phyloP scores from a whole-genome alignment of 768 basidiomycete species.

The Amanita polypyramis region DNA sequence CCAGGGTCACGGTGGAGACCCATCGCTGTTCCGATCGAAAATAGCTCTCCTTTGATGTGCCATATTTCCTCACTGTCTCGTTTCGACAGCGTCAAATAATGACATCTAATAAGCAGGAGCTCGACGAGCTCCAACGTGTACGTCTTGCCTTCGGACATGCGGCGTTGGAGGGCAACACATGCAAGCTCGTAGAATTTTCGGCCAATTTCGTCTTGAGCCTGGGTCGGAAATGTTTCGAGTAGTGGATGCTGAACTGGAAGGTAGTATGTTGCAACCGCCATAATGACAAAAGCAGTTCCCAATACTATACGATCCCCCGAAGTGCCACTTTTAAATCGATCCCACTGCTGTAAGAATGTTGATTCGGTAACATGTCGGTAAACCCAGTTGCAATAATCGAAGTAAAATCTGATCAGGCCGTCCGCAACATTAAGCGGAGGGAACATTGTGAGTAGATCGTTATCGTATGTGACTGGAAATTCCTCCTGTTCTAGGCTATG shows the following conservation, averaged over 20 bases:
- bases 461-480: conserved; percentile 44
- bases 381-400: conserved; percentile 84
- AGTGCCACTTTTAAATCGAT: conserved; percentile 58
- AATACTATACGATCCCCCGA: conserved; percentile 60
- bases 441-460: conserved; percentile 57
- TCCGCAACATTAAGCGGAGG: conserved; percentile 64
- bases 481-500: conserved; percentile 47
- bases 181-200: conserved; percentile 62
- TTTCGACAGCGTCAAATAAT: conserved; percentile 65
- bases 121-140: conserved; percentile 71
- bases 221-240: conserved; percentile 34
- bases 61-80: conserved; percentile 77
- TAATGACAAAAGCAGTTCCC: conserved; percentile 63
- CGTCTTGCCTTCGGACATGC: conserved; percentile 45
- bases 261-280: conserved; percentile 66
- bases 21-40: conserved; percentile 71
- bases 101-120: conserved; percentile 55
- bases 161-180: conserved; percentile 50
- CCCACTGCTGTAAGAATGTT: conserved; percentile 57
- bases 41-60: conserved; percentile 61
- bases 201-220: conserved; percentile 51
- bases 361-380: conserved; percentile 66
- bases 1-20: conserved; percentile 83
- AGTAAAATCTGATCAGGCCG: conserved; percentile 64
- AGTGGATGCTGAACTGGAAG: conserved; percentile 56